A percentile compares a stretch with the other conserved stretches of the same genome.
phyloP scores from a whole-genome alignment of 2,329 filamentous ascomycete genomes.

The Sclerotiophoma versabilis region DNA sequence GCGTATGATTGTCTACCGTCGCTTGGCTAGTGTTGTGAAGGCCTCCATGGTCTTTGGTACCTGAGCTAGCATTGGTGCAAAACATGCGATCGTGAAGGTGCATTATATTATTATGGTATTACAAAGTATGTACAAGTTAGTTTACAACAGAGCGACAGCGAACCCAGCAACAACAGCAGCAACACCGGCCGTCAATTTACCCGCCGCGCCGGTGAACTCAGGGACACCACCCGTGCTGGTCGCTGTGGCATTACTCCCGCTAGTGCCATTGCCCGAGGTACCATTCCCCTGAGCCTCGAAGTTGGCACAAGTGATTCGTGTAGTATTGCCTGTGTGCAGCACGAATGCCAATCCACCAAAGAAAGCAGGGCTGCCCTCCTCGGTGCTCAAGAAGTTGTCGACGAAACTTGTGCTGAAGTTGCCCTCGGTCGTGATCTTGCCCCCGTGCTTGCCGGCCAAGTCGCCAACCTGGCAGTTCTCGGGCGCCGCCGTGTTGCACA shows the following conservation, averaged over 20 bases:
- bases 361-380: conserved; percentile 51
- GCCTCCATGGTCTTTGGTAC: too few species aligned
- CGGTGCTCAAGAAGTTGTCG: conserved; percentile 59
- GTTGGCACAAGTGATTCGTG: conserved; percentile 63
- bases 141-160: conserved; percentile 19
- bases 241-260: conserved; percentile 9
- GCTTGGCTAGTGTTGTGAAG: too few species aligned
- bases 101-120: too few species aligned
- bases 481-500: conserved; percentile 42
- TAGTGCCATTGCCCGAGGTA: conserved; percentile 16
- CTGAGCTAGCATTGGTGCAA: too few species aligned
- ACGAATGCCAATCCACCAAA: conserved; percentile 62
- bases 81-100: too few species aligned
- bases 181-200: conserved; percentile 13
- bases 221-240: conserved; percentile 16
- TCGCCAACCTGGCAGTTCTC: conserved; percentile 52
- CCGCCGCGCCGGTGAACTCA: conserved; percentile 26
- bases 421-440: conserved; percentile 38
- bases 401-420: conserved; percentile 45
- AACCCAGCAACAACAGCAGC: conserved; percentile 18
- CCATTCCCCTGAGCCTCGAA: conserved; percentile 60
- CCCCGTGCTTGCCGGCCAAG: conserved; percentile 53
- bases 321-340: conserved; percentile 59
- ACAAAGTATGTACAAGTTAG: neutral
- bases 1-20: too few species aligned